phyloP scores from a whole-genome alignment of 441 rosid genomes.

The Omphalea diandra region DNA sequence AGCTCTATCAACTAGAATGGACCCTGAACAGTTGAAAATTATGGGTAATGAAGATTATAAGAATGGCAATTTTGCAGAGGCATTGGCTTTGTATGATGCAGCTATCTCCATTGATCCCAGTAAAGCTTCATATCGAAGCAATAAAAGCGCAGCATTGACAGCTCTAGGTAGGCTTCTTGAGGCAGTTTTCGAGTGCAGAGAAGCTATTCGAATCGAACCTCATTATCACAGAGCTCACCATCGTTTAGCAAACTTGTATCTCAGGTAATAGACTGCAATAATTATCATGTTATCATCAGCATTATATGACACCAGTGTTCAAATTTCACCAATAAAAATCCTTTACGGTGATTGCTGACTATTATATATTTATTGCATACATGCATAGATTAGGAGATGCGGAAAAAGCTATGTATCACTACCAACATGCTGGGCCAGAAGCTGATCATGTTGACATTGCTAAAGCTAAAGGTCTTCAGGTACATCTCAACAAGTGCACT shows the following conservation, averaged over 20 bases:
- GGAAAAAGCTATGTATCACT: slow-evolving; percentile 79
- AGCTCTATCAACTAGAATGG: slow-evolving; percentile 89
- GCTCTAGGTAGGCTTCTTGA: slow-evolving; percentile 81
- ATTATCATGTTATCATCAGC: too few species aligned
- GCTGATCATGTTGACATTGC: slow-evolving; percentile 65
- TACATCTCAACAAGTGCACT: slow-evolving; percentile 57
- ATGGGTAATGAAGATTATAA: slow-evolving; percentile 98
- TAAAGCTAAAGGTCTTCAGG: slow-evolving; percentile 56
- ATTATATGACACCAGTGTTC: too few species aligned
- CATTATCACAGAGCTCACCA: slow-evolving; percentile 87
- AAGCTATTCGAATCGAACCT: slow-evolving; percentile 87
- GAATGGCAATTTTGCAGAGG: slow-evolving; percentile 88
- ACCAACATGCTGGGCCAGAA: slow-evolving; percentile 78
- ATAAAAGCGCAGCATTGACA: slow-evolving; percentile 84
- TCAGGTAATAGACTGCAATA: too few species aligned
- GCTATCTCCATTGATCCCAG: slow-evolving; percentile 87
- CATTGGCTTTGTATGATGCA: slow-evolving; percentile 90
- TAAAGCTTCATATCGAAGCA: slow-evolving; percentile 86
- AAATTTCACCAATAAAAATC: too few species aligned
- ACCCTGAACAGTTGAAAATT: slow-evolving; percentile 85
- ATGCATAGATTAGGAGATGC: slow-evolving; percentile 72
- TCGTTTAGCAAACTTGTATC: slow-evolving; percentile 77
- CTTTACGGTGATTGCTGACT: neutral
- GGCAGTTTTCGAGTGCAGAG: slow-evolving; percentile 87
- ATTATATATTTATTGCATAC: neutral